phyloP scores from a whole-genome alignment of 2,329 filamentous ascomycete genomes.

The Neonectria neomacrospora region DNA sequence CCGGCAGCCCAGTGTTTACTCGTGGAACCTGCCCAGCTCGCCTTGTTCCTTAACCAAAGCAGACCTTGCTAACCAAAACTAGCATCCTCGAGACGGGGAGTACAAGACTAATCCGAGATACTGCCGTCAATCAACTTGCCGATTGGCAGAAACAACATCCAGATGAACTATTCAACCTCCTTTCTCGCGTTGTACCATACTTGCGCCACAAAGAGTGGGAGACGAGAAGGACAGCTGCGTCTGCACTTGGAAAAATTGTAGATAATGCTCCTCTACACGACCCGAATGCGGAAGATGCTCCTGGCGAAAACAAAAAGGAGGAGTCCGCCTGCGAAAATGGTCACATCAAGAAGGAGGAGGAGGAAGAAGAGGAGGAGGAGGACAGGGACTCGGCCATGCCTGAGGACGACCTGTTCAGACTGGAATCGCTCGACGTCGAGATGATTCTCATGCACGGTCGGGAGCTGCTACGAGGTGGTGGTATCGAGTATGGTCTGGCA shows the following conservation, averaged over 20 bases:
- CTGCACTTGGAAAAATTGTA: conserved; percentile 93
- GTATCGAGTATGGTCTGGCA: conserved; percentile 86
- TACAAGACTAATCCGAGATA: conserved; percentile 94
- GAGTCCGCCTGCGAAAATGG: conserved; percentile 50
- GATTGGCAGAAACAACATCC: conserved; percentile 99
- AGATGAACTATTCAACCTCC: conserved; percentile 94
- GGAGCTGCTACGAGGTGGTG: conserved; percentile 84
- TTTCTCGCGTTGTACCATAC: conserved; percentile 95
- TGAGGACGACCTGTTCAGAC: conserved; percentile 73
- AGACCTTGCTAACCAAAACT: conserved; percentile 35
- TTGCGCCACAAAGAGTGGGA: conserved; percentile 97
- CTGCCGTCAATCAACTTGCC: conserved; percentile 93
- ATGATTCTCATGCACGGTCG: conserved; percentile 86
- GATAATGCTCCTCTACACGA: conserved; percentile 89
- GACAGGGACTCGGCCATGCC: conserved; percentile 56
- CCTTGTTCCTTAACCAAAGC: background rate
- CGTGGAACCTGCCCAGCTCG: background rate
- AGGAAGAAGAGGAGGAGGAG: conserved; percentile 73
- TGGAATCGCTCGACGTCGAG: conserved; percentile 80
- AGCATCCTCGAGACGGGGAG: conserved; percentile 97
- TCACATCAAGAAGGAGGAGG: conserved; percentile 70
- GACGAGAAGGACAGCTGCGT: conserved; percentile 90
- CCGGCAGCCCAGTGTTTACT: background rate
- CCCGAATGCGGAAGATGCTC: conserved; percentile 80
- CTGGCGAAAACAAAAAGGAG: conserved; percentile 54